phyloP scores from a whole-genome alignment of 2,329 filamentous ascomycete genomes.

The Ophiocordyceps camponoti-rufipedis region DNA sequence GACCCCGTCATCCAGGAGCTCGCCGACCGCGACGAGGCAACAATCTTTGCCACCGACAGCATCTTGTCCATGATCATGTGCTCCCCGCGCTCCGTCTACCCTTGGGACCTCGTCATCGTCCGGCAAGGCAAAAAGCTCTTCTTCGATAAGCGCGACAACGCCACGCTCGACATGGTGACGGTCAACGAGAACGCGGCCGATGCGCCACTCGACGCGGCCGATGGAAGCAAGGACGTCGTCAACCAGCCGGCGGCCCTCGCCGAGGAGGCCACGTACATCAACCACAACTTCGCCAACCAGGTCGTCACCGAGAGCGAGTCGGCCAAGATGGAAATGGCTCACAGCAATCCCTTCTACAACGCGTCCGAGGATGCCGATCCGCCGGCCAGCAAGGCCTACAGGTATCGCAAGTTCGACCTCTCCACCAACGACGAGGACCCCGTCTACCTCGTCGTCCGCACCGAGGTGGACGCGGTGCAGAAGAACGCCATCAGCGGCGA shows the following conservation, averaged over 20 bases:
- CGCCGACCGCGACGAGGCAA: conserved; percentile 87
- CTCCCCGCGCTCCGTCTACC: conserved; percentile 87
- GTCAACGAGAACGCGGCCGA: conserved; percentile 98
- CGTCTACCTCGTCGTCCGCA: conserved; percentile 80
- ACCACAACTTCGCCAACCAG: conserved; percentile 98
- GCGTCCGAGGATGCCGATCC: conserved; percentile 81
- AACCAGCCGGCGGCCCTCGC: conserved; percentile 89
- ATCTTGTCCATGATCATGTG: conserved; percentile 99
- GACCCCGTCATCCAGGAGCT: conserved; percentile 96
- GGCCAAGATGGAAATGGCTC: conserved; percentile 63
- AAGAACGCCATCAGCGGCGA: conserved; percentile 89
- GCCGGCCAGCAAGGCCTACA: conserved; percentile 91
- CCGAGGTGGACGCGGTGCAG: conserved; percentile 86
- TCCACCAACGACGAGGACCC: conserved; percentile 91
- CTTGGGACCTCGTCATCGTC: conserved; percentile 92
- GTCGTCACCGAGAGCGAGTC: conserved; percentile 69
- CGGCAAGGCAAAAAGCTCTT: conserved; percentile 93
- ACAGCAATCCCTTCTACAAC: conserved; percentile 97
- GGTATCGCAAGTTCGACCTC: conserved; percentile 92
- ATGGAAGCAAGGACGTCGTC: conserved; percentile 83
- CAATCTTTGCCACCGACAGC: conserved; percentile 91
- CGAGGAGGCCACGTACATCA: conserved; percentile 97
- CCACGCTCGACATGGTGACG: conserved; percentile 88
- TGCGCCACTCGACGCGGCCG: conserved; percentile 76
- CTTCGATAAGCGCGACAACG: conserved; percentile 95